Evolutionary conservation across 495 filamentous ascomycete genomes (phyloP).

Genomic region (Pyrenula aspistea): DNA sequence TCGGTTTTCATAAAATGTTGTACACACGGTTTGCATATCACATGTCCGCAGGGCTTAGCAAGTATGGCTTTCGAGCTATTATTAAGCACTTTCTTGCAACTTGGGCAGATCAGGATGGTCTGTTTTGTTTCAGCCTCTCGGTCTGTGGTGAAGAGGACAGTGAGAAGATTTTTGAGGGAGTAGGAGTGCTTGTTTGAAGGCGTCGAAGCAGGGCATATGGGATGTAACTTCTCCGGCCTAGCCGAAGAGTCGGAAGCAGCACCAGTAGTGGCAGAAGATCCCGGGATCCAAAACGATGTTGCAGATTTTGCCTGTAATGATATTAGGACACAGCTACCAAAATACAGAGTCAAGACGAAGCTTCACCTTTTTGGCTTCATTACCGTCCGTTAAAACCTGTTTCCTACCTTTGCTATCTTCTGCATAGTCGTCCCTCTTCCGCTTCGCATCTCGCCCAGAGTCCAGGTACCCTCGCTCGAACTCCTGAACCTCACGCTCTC

Average conservation of each 20-base stretch:
- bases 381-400: conserved; percentile 50
- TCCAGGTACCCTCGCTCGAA: conserved; percentile 40
- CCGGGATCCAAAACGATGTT: conserved; percentile 82
- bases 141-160: conserved; percentile 71
- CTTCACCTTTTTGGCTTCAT: conserved; percentile 64
- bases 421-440: conserved; percentile 3
- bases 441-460: conserved; percentile 3
- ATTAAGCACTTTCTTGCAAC: conserved; percentile 72
- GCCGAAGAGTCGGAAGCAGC: conserved; percentile 32
- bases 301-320: not conserved
- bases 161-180: conserved; percentile 70
- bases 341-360: not conserved
- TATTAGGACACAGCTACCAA: not conserved
- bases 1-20: conserved; percentile 71
- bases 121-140: conserved; percentile 41
- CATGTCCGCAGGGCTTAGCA: conserved; percentile 87
- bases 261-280: conserved; percentile 57
- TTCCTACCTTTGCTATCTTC: conserved; percentile 31
- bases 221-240: conserved; percentile 56
- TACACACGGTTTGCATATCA: conserved; percentile 81
- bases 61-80: conserved; percentile 81
- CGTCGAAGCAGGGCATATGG: conserved; percentile 69
- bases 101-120: conserved; percentile 61
- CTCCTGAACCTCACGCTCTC: conserved; percentile 42
- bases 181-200: conserved; percentile 61